phyloP scores from a whole-genome alignment of 352 stramenopile species.

The Pythium aquatile region DNA sequence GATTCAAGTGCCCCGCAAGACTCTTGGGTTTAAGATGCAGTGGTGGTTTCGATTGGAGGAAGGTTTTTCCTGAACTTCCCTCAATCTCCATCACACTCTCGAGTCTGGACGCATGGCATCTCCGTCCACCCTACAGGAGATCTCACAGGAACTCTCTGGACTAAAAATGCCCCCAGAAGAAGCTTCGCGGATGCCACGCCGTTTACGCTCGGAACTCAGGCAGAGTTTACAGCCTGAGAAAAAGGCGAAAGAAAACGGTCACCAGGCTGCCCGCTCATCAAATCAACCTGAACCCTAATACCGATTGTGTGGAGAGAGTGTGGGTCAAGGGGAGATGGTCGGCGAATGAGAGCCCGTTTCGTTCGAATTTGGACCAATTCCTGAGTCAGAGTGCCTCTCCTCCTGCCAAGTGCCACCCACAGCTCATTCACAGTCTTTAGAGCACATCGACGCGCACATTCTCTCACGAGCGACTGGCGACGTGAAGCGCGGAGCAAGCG shows the following conservation, averaged over 20 bases:
- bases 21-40: no score
- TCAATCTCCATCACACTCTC: not conserved
- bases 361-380: constrained; percentile 8
- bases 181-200: not conserved
- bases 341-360: not conserved
- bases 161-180: not conserved
- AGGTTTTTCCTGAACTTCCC: constrained; percentile 7
- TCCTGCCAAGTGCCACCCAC: not conserved
- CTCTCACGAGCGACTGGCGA: constrained; percentile 2
- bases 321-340: not conserved
- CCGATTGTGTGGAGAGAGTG: not conserved
- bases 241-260: not conserved
- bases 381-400: not conserved
- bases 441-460: constrained; percentile 5
- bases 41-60: not conserved
- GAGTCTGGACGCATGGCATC: not conserved
- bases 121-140: not conserved
- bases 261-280: not conserved
- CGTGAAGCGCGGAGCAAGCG: not conserved
- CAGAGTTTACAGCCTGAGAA: not conserved
- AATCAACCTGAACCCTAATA: constrained; percentile 5
- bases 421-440: not conserved
- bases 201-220: not conserved
- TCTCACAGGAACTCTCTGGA: not conserved
- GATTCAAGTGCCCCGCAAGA: not conserved